phyloP scores from a whole-genome alignment of 1,139 yeast species.

The Pichia sp. region DNA sequence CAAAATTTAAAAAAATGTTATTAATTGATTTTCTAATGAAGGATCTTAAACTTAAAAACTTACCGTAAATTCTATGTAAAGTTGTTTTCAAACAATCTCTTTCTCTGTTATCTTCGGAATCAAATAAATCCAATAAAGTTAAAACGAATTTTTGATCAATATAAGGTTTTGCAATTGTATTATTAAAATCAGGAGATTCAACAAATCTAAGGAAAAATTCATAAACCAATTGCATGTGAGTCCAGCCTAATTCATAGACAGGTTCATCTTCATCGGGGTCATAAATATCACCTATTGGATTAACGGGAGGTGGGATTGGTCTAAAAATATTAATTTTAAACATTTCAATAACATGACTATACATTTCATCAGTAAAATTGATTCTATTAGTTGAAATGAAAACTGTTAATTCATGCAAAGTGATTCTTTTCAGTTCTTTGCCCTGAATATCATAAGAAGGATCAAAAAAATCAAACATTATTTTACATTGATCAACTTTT shows the following conservation, averaged over 20 bases:
- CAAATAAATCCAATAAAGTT: constrained; percentile 77
- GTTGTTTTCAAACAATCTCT: constrained; percentile 94
- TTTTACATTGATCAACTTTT: constrained; percentile 90
- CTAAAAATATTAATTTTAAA: constrained; percentile 83
- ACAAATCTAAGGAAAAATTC: constrained; percentile 89
- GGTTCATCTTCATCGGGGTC: constrained; percentile 99
- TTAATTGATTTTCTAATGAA: constrained; percentile 87
- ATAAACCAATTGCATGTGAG: constrained; percentile 95
- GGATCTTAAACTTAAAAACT: constrained; percentile 82
- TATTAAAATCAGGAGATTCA: constrained; percentile 92
- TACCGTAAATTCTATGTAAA: constrained; percentile 91
- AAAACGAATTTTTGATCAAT: constrained; percentile 88
- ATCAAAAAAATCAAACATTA: constrained; percentile 89
- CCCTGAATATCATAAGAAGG: constrained; percentile 90
- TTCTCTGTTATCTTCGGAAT: constrained; percentile 94
- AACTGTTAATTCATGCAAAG: constrained; percentile 83
- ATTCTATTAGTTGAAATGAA: constrained; percentile 73
- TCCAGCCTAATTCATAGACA: constrained; percentile 95
- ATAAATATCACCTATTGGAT: constrained; percentile 90
- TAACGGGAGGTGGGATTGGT: constrained; percentile 97
- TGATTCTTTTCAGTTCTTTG: constrained; percentile 81
- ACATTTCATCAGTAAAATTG: constrained; percentile 86
- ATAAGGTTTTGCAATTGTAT: constrained; percentile 85
- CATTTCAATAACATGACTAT: constrained; percentile 82
- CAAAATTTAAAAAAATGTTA: constrained; percentile 87